Conservation (phyloP, 2,329 filamentous ascomycete species). For the Calonectria henricotiae region DNA sequence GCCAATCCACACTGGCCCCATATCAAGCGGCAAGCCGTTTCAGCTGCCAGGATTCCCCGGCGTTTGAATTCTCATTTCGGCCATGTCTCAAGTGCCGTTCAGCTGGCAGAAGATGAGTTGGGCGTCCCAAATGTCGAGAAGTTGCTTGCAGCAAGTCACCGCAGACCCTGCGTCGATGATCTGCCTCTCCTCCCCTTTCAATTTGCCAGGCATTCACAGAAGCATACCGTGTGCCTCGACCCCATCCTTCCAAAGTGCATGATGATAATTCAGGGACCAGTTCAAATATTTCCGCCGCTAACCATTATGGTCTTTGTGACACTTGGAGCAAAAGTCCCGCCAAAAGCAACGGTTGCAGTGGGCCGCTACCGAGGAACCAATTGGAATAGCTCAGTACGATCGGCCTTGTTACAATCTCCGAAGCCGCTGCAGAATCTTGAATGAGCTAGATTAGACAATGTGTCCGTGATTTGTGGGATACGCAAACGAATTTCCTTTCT, state of each 20-base stretch:
- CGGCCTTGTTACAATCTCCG: background rate
- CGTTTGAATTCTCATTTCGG: background rate
- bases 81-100: background rate
- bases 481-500: conserved; percentile 5
- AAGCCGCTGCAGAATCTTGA: background rate
- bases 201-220: background rate
- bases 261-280: background rate
- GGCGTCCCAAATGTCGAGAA: background rate
- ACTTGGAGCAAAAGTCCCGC: conserved; percentile 5
- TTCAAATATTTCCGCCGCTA: background rate
- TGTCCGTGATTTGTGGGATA: conserved; percentile 10
- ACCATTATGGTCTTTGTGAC: background rate
- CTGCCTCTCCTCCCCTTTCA: no score
- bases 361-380: background rate
- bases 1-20: background rate
- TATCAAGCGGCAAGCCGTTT: background rate
- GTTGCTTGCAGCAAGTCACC: no score
- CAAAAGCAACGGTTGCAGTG: conserved; percentile 1
- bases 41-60: background rate
- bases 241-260: background rate
- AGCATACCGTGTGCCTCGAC: background rate
- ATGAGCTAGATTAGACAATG: background rate
- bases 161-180: no score
- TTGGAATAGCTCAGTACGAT: background rate
- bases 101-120: background rate